Percentiles rank a stretch among this genome's conserved stretches.
phyloP scores from a whole-genome alignment of 805 yeast genomes.

The Kuraishia ogatae region DNA sequence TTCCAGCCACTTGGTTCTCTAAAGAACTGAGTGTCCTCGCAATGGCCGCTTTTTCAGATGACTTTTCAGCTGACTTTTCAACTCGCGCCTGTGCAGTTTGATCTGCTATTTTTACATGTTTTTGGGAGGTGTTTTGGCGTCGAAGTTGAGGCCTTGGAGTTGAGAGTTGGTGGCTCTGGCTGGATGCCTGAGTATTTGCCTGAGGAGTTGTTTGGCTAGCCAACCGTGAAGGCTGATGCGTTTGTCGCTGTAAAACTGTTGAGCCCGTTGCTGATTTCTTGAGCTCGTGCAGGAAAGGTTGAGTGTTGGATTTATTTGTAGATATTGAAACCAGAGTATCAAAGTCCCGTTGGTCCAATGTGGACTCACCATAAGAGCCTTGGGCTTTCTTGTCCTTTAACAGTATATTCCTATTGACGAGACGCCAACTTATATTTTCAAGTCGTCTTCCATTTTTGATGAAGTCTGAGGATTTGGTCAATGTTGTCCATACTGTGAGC shows the following conservation, averaged over 20 bases:
- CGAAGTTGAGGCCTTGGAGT: background rate
- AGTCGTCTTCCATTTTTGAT: slow-evolving; percentile 24
- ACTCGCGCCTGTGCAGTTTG: background rate
- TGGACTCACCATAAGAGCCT: background rate
- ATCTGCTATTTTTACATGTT: background rate
- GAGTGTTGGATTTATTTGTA: slow-evolving; percentile 4
- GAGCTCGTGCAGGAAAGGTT: slow-evolving; percentile 6
- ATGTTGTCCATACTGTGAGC: slow-evolving; percentile 31
- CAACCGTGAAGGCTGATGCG: background rate
- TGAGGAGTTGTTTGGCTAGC: too few relatives aligned
- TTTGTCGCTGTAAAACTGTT: background rate
- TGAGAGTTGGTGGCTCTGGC: background rate
- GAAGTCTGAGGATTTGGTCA: slow-evolving; percentile 22
- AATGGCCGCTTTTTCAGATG: background rate
- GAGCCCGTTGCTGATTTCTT: background rate
- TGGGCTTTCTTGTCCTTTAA: slow-evolving; percentile 4
- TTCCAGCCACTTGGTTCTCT: slow-evolving; percentile 7
- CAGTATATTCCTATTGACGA: slow-evolving; percentile 21
- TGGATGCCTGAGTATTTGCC: too few relatives aligned
- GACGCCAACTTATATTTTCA: slow-evolving; percentile 27
- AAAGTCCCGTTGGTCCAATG: slow-evolving; percentile 16
- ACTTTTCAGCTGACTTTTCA: background rate
- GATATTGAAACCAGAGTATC: slow-evolving; percentile 20
- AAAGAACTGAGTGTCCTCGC: background rate
- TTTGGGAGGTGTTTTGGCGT: background rate